Evolutionary conservation across 2,329 filamentous ascomycete genomes (phyloP).

Genomic region (Botrytis galanthina): DNA sequence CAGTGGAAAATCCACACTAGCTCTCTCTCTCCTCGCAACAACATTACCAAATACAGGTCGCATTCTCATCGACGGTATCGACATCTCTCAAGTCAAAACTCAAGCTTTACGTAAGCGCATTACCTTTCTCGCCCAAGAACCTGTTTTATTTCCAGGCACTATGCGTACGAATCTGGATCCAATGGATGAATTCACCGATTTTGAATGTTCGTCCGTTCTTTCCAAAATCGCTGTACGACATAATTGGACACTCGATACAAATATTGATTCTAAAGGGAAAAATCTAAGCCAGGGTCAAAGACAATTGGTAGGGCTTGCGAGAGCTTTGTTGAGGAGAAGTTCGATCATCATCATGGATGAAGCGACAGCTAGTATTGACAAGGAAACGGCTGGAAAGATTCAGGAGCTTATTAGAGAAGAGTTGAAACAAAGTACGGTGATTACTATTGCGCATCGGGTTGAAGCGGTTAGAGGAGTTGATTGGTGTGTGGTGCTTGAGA

Average conservation of each 20-base stretch:
- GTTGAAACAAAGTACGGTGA: slow-evolving; percentile 57
- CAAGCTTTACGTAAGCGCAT: slow-evolving; percentile 60
- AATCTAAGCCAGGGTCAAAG: slow-evolving; percentile 64
- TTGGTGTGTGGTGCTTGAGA: slow-evolving; percentile 40
- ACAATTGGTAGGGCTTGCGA: slow-evolving; percentile 61
- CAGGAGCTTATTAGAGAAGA: slow-evolving; percentile 55
- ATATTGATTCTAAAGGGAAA: slow-evolving; percentile 58
- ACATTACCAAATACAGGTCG: slow-evolving; percentile 52
- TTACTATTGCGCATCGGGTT: slow-evolving; percentile 63
- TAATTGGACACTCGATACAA: slow-evolving; percentile 54
- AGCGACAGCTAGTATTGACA: slow-evolving; percentile 63
- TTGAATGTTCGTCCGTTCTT: slow-evolving; percentile 53
- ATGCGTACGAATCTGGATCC: slow-evolving; percentile 64
- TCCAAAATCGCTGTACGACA: slow-evolving; percentile 53
- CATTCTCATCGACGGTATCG: slow-evolving; percentile 59
- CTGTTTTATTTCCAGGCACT: slow-evolving; percentile 61
- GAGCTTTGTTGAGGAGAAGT: slow-evolving; percentile 60
- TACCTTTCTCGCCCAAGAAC: slow-evolving; percentile 66
- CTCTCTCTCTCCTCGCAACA: slow-evolving; percentile 57
- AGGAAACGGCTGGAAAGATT: slow-evolving; percentile 56
- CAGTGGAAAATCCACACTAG: slow-evolving; percentile 79
- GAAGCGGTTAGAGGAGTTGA: slow-evolving; percentile 60
- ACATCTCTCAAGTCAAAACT: slow-evolving; percentile 57
- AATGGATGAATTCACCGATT: slow-evolving; percentile 53
- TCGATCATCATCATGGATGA: slow-evolving; percentile 65